A percentile compares a stretch with the other conserved stretches of the same genome.
phyloP scores from a whole-genome alignment of 176 grass and related monocot genomes.

The Zizania latifolia region DNA sequence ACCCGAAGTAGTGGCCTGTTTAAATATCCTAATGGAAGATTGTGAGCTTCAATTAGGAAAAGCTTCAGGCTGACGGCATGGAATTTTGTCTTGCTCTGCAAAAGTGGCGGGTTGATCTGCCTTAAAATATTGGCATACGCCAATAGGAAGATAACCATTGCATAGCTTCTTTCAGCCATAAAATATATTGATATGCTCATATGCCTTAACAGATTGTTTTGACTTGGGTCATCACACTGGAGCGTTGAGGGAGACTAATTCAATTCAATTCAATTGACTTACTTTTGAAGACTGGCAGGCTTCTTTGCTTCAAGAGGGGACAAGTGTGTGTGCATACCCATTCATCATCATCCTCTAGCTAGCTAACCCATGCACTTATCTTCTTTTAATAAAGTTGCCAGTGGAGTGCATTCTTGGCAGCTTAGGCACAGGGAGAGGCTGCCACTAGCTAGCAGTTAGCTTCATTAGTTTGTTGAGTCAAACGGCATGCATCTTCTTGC shows the following conservation, averaged over 20 bases:
- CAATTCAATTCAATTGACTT: not conserved
- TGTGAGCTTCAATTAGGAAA: not conserved
- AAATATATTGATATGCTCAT: not conserved
- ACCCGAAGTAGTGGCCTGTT: not conserved
- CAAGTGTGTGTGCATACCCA: constrained; percentile 36
- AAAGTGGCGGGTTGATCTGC: not conserved
- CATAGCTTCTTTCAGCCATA: constrained; percentile 19
- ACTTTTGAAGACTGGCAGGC: constrained; percentile 33
- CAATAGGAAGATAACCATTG: constrained; percentile 6
- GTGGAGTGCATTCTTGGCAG: constrained; percentile 45
- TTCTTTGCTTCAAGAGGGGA: constrained; percentile 54
- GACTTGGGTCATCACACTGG: constrained; percentile 30
- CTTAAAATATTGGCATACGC: not conserved
- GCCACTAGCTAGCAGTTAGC: constrained; percentile 6
- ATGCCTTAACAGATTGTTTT: constrained; percentile 24
- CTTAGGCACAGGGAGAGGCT: no score
- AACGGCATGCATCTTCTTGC: constrained; percentile 37
- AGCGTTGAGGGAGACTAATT: not conserved
- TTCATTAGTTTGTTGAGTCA: constrained; percentile 26
- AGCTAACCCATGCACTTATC: constrained; percentile 41
- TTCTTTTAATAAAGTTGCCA: constrained; percentile 53
- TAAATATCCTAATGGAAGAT: not conserved
- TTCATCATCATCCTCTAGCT: constrained; percentile 26
- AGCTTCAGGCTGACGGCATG: not conserved
- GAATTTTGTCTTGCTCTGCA: constrained; percentile 1